Evolutionary conservation across 257 asterid species (phyloP).

Genomic region (Handroanthus guayacan): DNA sequence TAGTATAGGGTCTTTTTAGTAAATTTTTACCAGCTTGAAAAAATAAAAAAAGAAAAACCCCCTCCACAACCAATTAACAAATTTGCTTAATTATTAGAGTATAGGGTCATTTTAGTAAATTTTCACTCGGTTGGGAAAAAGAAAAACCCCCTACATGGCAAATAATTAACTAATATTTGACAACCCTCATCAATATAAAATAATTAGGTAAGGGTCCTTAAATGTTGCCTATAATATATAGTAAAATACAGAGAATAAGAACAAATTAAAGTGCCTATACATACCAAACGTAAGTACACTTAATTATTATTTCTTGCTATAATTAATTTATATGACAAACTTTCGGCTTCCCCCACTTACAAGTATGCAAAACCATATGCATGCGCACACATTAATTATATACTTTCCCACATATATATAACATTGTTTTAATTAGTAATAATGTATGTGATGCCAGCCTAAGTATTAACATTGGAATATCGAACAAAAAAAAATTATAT

Average conservation of each 20-base stretch:
- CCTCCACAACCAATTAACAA: too few species aligned
- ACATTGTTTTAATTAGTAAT: background rate
- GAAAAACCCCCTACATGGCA: background rate
- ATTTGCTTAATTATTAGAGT: too few species aligned
- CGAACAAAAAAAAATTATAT: background rate
- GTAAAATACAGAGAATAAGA: background rate
- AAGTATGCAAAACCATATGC: conserved; percentile 33
- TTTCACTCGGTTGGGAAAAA: background rate
- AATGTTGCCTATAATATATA: background rate
- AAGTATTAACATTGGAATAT: background rate
- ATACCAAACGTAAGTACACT: background rate
- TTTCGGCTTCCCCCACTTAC: conserved; percentile 32
- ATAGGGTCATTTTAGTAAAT: too few species aligned
- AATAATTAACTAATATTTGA: background rate
- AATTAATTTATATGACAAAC: background rate
- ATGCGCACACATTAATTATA: conserved; percentile 18
- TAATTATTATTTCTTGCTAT: background rate
- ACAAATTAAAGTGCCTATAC: background rate
- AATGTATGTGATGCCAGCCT: background rate
- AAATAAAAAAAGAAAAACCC: too few species aligned
- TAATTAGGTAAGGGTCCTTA: background rate
- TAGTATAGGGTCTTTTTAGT: too few species aligned
- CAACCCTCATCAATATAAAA: background rate
- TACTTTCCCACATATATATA: too few species aligned
- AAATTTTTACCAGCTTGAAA: too few species aligned